phyloP scores from a whole-genome alignment of 331 rosid genomes.

The Telfairia occidentalis region DNA sequence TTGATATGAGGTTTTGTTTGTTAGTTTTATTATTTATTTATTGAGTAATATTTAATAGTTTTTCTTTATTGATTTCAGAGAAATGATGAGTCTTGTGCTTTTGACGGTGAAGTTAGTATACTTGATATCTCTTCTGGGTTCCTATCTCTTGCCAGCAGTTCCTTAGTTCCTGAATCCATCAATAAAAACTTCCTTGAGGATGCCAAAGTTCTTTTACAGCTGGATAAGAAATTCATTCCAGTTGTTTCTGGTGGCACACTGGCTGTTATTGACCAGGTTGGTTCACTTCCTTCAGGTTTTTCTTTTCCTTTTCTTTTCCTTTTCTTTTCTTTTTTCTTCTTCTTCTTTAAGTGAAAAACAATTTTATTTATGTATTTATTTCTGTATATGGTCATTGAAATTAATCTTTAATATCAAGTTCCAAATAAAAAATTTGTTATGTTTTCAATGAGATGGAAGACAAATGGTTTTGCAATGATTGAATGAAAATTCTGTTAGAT shows the following conservation, averaged over 20 bases:
- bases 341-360: not conserved
- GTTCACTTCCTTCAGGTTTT: slow-evolving; percentile 13
- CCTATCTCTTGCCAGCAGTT: slow-evolving; percentile 76
- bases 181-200: slow-evolving; percentile 50
- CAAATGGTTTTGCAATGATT: not conserved
- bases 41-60: slow-evolving; percentile 1
- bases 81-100: slow-evolving; percentile 22
- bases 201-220: slow-evolving; percentile 75
- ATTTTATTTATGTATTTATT: not conserved
- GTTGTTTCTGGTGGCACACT: slow-evolving; percentile 66
- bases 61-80: slow-evolving; percentile 38
- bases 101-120: slow-evolving; percentile 32
- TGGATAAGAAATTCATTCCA: slow-evolving; percentile 92
- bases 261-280: slow-evolving; percentile 88
- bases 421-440: not conserved
- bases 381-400: not conserved
- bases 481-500: not conserved
- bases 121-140: slow-evolving; percentile 78
- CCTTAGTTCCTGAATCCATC: slow-evolving; percentile 62
- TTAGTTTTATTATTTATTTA: slow-evolving; percentile 1
- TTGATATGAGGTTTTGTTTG: slow-evolving; percentile 8
- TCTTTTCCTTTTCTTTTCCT: not conserved
- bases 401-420: not conserved
- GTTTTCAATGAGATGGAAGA: not conserved
- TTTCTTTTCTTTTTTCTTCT: not conserved